These are phyloP conservation scores for Apophysomyces sp. DNA, from an alignment of 371 early-diverging fungal genomes.

Conservation along the genomic window DNA sequence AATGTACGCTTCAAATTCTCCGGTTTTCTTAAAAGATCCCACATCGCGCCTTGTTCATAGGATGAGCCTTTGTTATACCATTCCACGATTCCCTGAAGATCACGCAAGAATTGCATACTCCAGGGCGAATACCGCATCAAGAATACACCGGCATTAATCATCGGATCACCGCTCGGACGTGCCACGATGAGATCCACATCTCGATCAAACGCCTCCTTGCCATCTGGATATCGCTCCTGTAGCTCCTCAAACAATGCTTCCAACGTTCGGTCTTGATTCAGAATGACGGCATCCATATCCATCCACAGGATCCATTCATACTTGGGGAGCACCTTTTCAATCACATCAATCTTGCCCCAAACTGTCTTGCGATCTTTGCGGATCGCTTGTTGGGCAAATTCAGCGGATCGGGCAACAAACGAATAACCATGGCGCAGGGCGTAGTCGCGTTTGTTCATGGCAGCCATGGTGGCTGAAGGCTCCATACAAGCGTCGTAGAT, in stretches of 20 bases:
- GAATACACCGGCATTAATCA: slow-evolving; percentile 62
- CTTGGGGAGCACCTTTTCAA: slow-evolving; percentile 55
- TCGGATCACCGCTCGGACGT: slow-evolving; percentile 42
- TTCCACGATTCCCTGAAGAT: slow-evolving; percentile 33
- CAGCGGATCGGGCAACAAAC: slow-evolving; percentile 51
- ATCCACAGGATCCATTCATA: slow-evolving; percentile 66
- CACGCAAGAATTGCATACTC: slow-evolving; percentile 42
- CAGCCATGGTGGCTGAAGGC: slow-evolving; percentile 44
- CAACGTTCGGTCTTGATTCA: slow-evolving; percentile 33
- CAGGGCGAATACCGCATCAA: slow-evolving; percentile 52
- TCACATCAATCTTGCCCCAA: slow-evolving; percentile 60
- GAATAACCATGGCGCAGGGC: slow-evolving; percentile 51
- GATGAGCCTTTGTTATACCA: slow-evolving; percentile 37
- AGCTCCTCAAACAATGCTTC: slow-evolving; percentile 33
- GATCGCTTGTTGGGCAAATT: slow-evolving; percentile 52
- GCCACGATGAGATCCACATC: slow-evolving; percentile 46
- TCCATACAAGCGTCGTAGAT: slow-evolving; percentile 62
- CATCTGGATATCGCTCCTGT: slow-evolving; percentile 13
- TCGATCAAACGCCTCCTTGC: slow-evolving; percentile 14
- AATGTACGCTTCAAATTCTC: slow-evolving; percentile 12
- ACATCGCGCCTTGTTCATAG: slow-evolving; percentile 57
- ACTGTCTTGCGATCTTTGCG: slow-evolving; percentile 50
- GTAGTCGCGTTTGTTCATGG: slow-evolving; percentile 59
- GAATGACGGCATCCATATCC: slow-evolving; percentile 63
- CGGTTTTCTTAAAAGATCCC: slow-evolving; percentile 45